phyloP scores from a whole-genome alignment of 768 basidiomycete species.

The Kwoniella bestiolae region DNA sequence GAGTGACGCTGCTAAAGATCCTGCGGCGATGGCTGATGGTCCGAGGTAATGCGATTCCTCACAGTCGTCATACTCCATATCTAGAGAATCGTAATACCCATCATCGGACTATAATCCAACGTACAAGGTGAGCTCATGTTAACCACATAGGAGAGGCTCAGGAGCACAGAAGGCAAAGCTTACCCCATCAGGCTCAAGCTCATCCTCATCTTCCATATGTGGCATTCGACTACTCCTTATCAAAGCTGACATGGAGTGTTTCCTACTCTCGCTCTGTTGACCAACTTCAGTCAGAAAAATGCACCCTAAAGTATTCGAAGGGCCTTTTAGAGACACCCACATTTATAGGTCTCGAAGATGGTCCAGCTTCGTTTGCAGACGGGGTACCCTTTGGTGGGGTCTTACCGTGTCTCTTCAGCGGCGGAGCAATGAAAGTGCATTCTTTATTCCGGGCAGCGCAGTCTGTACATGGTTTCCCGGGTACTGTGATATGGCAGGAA shows the following conservation, averaged over 20 bases:
- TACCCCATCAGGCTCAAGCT: slow-evolving; percentile 9
- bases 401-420: slow-evolving; percentile 8
- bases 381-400: neutral
- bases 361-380: neutral
- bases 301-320: too few relatives aligned
- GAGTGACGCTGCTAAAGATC: slow-evolving; percentile 11
- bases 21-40: slow-evolving; percentile 19
- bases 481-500: slow-evolving; percentile 9
- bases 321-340: neutral
- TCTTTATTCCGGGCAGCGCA: slow-evolving; percentile 12
- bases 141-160: neutral
- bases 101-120: neutral
- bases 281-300: too few relatives aligned
- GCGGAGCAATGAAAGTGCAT: slow-evolving; percentile 11
- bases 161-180: neutral
- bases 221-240: neutral
- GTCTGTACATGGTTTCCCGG: slow-evolving; percentile 10
- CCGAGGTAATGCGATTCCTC: slow-evolving; percentile 31
- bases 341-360: neutral
- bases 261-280: neutral
- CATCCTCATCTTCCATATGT: neutral
- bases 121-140: neutral
- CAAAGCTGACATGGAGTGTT: neutral
- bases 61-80: slow-evolving; percentile 20
- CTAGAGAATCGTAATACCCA: slow-evolving; percentile 14